A percentile compares a stretch with the other conserved stretches of the same genome.
These are phyloP conservation scores for Bruguiera sexangula DNA, from an alignment of 345 rosid genomes.

Conservation along the genomic window DNA sequence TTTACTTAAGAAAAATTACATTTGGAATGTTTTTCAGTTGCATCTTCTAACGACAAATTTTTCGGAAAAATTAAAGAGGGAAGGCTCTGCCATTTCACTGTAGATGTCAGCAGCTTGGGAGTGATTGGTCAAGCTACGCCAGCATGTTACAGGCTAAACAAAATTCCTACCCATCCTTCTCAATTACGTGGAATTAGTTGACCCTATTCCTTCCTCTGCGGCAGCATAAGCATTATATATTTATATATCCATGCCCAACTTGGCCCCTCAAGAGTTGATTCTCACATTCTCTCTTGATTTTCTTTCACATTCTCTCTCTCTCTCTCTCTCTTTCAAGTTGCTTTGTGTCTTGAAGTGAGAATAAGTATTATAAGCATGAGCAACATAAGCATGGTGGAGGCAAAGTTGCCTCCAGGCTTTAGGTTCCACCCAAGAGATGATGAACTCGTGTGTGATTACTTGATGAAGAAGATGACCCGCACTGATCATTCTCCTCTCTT, in stretches of 20 bases:
- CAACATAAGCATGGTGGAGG: conserved; percentile 30
- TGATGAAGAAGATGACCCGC: conserved; percentile 47
- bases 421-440: conserved; percentile 89
- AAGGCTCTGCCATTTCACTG: neutral
- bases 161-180: neutral
- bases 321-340: too few relatives aligned
- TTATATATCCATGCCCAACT: neutral
- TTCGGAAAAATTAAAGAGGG: too few relatives aligned
- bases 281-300: too few relatives aligned
- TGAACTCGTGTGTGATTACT: conserved; percentile 85
- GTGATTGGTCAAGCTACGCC: conserved; percentile 15
- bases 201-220: neutral
- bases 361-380: conserved; percentile 11
- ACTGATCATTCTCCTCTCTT: conserved; percentile 29
- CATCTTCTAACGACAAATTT: too few relatives aligned
- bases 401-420: conserved; percentile 81
- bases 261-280: too few relatives aligned
- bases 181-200: neutral
- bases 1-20: too few relatives aligned
- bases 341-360: too few relatives aligned
- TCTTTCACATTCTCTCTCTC: too few relatives aligned
- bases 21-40: too few relatives aligned
- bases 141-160: neutral
- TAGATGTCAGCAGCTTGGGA: conserved; percentile 15
- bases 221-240: too few relatives aligned